phyloP scores from a whole-genome alignment of 2,329 filamentous ascomycete species.

The Exophiala phaeomuriformis region DNA sequence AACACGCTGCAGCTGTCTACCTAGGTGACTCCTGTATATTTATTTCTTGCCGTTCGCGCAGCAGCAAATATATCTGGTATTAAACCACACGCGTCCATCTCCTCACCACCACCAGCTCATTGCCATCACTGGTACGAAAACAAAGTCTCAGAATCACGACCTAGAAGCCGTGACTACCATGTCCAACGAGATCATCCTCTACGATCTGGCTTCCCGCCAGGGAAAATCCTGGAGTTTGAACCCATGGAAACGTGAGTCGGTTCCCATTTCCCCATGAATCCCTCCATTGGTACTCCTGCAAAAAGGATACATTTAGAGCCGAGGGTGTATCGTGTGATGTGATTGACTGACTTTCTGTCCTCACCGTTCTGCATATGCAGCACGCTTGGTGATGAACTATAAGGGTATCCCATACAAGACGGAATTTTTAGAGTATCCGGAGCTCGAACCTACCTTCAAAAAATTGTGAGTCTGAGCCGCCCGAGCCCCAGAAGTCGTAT shows the following conservation, averaged over 20 bases:
- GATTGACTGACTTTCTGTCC: no score
- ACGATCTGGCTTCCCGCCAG: conserved; percentile 54
- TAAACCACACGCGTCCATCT: no score
- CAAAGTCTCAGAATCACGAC: no score
- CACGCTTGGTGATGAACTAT: conserved; percentile 59
- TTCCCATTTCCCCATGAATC: background rate
- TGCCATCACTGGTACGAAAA: no score
- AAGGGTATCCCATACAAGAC: conserved; percentile 62
- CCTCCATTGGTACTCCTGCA: background rate
- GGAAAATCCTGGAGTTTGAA: conserved; percentile 57
- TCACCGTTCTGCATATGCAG: conserved; percentile 34
- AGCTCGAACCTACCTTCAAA: conserved; percentile 52
- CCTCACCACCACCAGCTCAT: no score
- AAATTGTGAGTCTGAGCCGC: conserved; percentile 33
- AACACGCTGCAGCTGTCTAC: background rate
- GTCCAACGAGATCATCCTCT: conserved; percentile 45
- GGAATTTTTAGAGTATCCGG: conserved; percentile 62
- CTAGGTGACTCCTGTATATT: background rate
- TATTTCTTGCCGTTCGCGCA: no score
- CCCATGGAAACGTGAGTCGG: conserved; percentile 58
- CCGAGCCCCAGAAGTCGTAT: background rate
- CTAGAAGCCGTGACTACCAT: conserved; percentile 1
- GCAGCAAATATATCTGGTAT: no score
- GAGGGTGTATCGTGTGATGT: no score
- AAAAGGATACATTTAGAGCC: background rate